Percentiles rank a stretch among this genome's conserved stretches.
Conservation (phyloP, 495 filamentous ascomycete species). For the Penicillium malachiteum region DNA sequence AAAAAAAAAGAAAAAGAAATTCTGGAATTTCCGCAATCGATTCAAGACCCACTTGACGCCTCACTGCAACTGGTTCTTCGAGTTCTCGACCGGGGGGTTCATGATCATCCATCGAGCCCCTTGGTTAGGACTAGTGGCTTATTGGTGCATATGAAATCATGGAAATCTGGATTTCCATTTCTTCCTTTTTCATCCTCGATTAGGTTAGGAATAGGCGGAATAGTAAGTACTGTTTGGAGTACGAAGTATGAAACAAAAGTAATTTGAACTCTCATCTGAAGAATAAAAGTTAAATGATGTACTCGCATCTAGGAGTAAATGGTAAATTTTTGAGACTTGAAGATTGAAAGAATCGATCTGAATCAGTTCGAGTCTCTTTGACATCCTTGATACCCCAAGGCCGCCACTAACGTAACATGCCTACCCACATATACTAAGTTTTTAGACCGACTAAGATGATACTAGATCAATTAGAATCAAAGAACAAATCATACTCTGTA, state of each 20-base stretch:
- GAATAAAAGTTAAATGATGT: background rate
- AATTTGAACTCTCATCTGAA: background rate
- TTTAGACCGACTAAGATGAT: slow-evolving; percentile 10
- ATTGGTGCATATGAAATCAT: background rate
- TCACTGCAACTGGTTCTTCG: slow-evolving; percentile 1
- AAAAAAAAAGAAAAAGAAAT: background rate
- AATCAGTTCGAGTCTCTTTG: background rate
- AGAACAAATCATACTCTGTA: background rate
- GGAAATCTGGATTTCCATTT: background rate
- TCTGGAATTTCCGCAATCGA: background rate
- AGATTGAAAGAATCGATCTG: too few relatives aligned
- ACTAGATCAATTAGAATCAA: too few relatives aligned
- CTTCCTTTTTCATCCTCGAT: background rate
- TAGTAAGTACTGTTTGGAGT: background rate
- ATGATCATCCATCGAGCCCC: slow-evolving; percentile 14
- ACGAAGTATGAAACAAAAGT: background rate
- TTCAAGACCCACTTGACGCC: background rate
- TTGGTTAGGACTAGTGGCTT: slow-evolving; percentile 13
- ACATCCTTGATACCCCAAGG: background rate
- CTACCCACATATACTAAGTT: slow-evolving; percentile 5
- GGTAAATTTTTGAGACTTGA: too few relatives aligned
- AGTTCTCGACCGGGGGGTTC: slow-evolving; percentile 8
- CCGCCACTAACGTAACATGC: slow-evolving; percentile 8
- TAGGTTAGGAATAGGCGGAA: background rate
- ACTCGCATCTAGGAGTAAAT: background rate